Conservation (phyloP, 768 basidiomycete species). For the Termitomyces sp. region DNA sequence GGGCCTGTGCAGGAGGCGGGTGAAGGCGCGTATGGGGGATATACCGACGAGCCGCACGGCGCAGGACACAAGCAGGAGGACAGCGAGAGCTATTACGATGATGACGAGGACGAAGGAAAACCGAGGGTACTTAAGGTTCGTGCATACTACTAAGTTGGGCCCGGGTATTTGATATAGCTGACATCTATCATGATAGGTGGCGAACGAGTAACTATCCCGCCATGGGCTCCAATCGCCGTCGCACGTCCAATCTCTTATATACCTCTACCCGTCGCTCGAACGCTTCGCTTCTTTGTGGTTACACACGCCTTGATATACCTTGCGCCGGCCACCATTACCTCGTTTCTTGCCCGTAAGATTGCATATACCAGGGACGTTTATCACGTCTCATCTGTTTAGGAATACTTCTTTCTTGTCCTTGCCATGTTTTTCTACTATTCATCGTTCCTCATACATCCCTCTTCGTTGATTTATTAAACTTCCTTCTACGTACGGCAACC, state of each 20-base stretch:
- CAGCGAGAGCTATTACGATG: neutral
- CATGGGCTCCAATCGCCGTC: neutral
- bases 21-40: constrained; percentile 34
- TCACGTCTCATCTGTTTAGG: too few relatives aligned
- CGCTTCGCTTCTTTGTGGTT: too few relatives aligned
- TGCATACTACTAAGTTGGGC: neutral
- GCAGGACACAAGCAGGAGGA: neutral
- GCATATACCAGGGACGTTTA: too few relatives aligned
- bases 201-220: neutral
- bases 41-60: constrained; percentile 8
- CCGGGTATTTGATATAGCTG: neutral
- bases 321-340: too few relatives aligned
- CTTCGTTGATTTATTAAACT: too few relatives aligned
- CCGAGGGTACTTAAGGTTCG: constrained; percentile 6
- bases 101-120: neutral
- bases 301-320: too few relatives aligned
- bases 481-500: too few relatives aligned
- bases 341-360: too few relatives aligned
- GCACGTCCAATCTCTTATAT: neutral
- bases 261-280: too few relatives aligned
- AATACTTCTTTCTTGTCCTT: too few relatives aligned
- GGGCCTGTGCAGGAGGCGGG: constrained; percentile 16
- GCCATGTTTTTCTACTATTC: too few relatives aligned
- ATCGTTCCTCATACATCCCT: too few relatives aligned
- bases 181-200: constrained; percentile 2